These are phyloP conservation scores for Alternaria brassicae DNA, from an alignment of 2,329 filamentous ascomycete species.

Conservation along the genomic window DNA sequence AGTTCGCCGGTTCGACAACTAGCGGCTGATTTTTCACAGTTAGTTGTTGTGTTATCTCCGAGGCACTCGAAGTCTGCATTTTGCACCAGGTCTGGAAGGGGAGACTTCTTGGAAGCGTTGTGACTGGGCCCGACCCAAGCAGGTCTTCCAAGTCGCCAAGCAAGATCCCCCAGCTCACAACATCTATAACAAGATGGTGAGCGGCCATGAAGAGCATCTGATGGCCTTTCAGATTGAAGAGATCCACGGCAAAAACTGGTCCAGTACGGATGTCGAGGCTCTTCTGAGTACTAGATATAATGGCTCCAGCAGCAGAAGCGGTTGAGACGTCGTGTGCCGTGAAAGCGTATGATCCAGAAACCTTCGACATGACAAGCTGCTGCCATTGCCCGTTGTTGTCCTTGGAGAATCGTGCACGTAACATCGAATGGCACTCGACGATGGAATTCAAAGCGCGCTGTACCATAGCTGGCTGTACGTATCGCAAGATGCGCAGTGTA, in stretches of 20 bases:
- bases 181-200: conserved; percentile 46
- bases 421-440: conserved; percentile 43
- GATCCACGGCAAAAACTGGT: conserved; percentile 39
- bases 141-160: conserved; percentile 43
- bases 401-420: conserved; percentile 40
- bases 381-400: conserved; percentile 26
- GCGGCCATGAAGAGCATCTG: conserved; percentile 42
- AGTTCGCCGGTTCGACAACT: conserved; percentile 27
- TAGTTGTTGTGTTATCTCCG: conserved; percentile 15
- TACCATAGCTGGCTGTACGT: conserved; percentile 28
- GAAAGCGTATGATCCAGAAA: conserved; percentile 30
- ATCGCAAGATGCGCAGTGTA: conserved; percentile 46
- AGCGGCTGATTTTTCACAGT: conserved; percentile 19
- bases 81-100: conserved; percentile 43
- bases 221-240: conserved; percentile 27
- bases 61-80: conserved; percentile 32
- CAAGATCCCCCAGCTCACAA: conserved; percentile 46
- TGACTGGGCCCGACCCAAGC: conserved; percentile 21
- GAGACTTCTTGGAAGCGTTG: conserved; percentile 28
- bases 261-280: conserved; percentile 39
- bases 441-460: conserved; percentile 35
- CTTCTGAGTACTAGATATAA: conserved; percentile 34
- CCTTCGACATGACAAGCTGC: conserved; percentile 26
- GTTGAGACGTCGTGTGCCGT: conserved; percentile 18
- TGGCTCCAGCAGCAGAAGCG: conserved; percentile 13